Evolutionary conservation across 1,284 basidiomycete genomes (phyloP), one percentile per base, ranked within the genome.

Genomic region (Cutaneotrichosporon daszewskae): DNA sequence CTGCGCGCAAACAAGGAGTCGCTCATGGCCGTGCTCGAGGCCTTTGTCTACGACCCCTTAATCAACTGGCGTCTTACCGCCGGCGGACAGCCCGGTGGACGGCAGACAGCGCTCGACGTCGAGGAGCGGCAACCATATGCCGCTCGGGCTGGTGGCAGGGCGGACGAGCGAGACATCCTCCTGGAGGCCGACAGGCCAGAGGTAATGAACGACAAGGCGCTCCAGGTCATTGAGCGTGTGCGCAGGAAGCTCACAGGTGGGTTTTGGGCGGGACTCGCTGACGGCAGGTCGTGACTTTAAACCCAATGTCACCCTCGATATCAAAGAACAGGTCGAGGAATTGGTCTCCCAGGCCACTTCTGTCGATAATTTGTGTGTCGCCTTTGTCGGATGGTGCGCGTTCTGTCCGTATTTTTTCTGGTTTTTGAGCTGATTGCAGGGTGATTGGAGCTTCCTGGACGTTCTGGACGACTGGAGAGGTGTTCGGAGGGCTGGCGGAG

Each of bases 1-100:
- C 73, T 98, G 49, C 83, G 95, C 25, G 89, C 88, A 49, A 98
- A 98, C 76, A 91, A 94, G 72, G 95, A 98, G 71, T 94, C 89
- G 14, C 78, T 99, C 47, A 87, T 98, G 83, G 95, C 95, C 11
- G 88, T 99, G 18, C 76, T 99, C 24, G 95, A 98, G 70, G 95
- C 78, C 5, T 80, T 80, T 52, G 77, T 79, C 11, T 78, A 79
- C 58, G 78, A 80, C 57, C 78, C 78, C 1, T 59, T 80, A 39
- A 77, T 80, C 57, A 73, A 73, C 40, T 80, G 78, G 78, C 68
- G 77, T 53, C 57, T 76, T 34, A 73, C 72, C 0, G 67, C 67
- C 13, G 65, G 62, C 50, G 66, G 64, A 31, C 59, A 60, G 34
- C 67, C 69, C 3, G 68, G 66, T 32, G 69, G 67, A 37, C 48